phyloP scores from a whole-genome alignment of 2,329 filamentous ascomycete genomes.

The Diaporthe sp. region DNA sequence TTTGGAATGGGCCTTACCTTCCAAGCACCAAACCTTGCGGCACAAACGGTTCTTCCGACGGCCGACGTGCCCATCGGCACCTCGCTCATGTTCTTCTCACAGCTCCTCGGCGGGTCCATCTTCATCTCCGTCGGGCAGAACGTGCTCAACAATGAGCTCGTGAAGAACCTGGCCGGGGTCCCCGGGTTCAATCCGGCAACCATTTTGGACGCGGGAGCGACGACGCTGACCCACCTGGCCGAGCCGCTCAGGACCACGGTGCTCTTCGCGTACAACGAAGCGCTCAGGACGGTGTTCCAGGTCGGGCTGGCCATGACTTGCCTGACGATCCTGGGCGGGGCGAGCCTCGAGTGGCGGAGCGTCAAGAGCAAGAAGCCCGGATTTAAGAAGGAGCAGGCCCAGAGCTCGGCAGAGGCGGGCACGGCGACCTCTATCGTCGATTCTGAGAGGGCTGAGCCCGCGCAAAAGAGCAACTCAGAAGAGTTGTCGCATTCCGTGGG shows the following conservation, averaged over 20 bases:
- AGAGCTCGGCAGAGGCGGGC: neutral
- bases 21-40: constrained; percentile 58
- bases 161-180: constrained; percentile 46
- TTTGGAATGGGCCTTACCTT: constrained; percentile 55
- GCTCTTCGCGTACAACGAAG: constrained; percentile 67
- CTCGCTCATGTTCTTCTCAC: constrained; percentile 56
- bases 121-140: constrained; percentile 58
- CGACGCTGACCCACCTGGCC: constrained; percentile 38
- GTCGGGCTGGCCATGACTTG: constrained; percentile 66
- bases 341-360: constrained; percentile 69
- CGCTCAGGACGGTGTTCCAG: constrained; percentile 69
- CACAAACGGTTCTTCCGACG: constrained; percentile 55
- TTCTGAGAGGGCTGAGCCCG: neutral
- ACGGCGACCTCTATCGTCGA: neutral
- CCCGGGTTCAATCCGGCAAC: constrained; percentile 39
- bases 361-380: constrained; percentile 47
- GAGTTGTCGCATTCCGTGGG: neutral
- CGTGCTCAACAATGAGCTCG: constrained; percentile 53
- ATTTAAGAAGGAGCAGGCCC: constrained; percentile 35
- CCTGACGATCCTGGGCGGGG: constrained; percentile 63
- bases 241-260: constrained; percentile 35
- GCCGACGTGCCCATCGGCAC: constrained; percentile 55
- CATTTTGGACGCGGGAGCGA: constrained; percentile 38
- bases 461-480: neutral
- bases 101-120: constrained; percentile 57